phyloP scores from a whole-genome alignment of 2,329 filamentous ascomycete species.

The Calonectria crousiana region DNA sequence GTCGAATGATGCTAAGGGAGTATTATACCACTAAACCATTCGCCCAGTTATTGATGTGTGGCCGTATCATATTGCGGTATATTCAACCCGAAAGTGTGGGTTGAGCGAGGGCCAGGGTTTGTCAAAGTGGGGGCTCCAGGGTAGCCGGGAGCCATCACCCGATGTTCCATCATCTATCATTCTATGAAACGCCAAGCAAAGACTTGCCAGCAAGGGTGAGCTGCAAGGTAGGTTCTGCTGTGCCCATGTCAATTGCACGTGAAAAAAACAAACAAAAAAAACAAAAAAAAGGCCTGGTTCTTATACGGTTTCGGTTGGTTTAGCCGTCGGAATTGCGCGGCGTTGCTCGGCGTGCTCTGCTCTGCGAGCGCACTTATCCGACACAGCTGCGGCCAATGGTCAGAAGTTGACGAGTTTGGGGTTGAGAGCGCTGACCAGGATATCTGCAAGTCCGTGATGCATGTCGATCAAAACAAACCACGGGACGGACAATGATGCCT shows the following conservation, averaged over 20 bases:
- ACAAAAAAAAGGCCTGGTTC: background rate
- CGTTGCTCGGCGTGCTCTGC: background rate
- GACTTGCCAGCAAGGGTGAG: background rate
- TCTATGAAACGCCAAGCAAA: background rate
- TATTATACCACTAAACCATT: slow-evolving; percentile 47
- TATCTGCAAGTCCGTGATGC: background rate
- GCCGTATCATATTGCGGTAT: background rate
- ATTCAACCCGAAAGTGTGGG: slow-evolving; percentile 7
- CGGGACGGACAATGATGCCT: background rate
- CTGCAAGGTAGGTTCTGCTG: background rate
- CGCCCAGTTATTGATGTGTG: slow-evolving; percentile 32
- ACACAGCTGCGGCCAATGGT: background rate
- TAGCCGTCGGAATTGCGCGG: background rate
- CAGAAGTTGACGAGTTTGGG: background rate
- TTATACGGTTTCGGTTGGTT: background rate
- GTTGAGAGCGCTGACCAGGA: background rate
- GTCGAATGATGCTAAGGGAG: slow-evolving; percentile 40
- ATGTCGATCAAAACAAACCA: slow-evolving; percentile 15
- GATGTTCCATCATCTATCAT: background rate
- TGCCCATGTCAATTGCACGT: background rate
- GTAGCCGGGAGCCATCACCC: background rate
- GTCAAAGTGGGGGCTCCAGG: slow-evolving; percentile 5
- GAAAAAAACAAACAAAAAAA: too few species aligned
- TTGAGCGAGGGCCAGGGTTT: background rate
- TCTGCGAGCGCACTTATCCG: background rate